Evolutionary conservation across 1,284 basidiomycete genomes (phyloP).

Genomic region (Microbotryum intermedium): DNA sequence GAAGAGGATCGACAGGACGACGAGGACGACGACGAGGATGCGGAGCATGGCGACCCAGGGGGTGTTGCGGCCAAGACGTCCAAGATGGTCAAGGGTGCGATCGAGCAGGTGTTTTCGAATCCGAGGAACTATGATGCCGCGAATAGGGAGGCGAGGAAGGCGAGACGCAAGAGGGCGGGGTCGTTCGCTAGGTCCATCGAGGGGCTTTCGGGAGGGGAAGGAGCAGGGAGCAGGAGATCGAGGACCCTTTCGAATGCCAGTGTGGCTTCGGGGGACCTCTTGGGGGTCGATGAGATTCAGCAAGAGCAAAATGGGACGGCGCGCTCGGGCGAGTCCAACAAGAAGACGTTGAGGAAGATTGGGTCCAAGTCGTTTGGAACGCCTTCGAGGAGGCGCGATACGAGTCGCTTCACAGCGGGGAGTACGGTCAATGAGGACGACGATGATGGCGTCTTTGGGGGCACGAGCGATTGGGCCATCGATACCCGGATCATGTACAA

Average conservation of each 20-base stretch:
- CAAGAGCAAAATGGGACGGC: background rate
- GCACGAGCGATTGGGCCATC: slow-evolving; percentile 66
- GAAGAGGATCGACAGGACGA: slow-evolving; percentile 54
- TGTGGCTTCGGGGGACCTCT: slow-evolving; percentile 18
- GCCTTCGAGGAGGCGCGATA: slow-evolving; percentile 26
- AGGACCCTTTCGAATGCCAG: slow-evolving; percentile 3
- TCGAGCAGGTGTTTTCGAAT: slow-evolving; percentile 24
- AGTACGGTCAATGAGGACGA: slow-evolving; percentile 18
- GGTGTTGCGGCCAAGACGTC: slow-evolving; percentile 29
- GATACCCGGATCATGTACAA: slow-evolving; percentile 87
- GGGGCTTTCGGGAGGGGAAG: background rate
- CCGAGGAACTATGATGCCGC: slow-evolving; percentile 22
- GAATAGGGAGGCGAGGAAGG: slow-evolving; percentile 24
- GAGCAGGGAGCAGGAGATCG: background rate
- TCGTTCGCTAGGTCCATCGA: slow-evolving; percentile 29
- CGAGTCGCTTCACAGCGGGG: slow-evolving; percentile 18
- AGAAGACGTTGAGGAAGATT: slow-evolving; percentile 46
- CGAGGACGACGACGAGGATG: slow-evolving; percentile 52
- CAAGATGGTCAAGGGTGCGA: slow-evolving; percentile 15
- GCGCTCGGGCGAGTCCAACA: slow-evolving; percentile 43
- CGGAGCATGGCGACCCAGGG: slow-evolving; percentile 53
- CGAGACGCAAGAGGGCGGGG: slow-evolving; percentile 30
- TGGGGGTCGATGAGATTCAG: slow-evolving; percentile 15
- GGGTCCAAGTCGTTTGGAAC: slow-evolving; percentile 41
- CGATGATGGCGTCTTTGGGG: slow-evolving; percentile 57